Conservation (phyloP, 305 asterid genomes). For the Nicotiana rustica region DNA sequence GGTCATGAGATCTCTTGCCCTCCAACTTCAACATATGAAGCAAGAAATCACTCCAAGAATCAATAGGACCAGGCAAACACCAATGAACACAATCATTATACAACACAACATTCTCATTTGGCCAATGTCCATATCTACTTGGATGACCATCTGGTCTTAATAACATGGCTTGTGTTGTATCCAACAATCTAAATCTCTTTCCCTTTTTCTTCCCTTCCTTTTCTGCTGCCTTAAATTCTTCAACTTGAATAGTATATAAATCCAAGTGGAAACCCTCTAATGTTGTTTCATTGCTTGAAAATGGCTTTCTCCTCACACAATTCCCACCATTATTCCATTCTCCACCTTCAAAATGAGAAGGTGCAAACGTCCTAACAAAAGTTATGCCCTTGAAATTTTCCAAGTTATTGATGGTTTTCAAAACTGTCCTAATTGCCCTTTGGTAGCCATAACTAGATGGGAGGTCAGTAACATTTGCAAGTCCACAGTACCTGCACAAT, state of each 20-base stretch:
- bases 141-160: constrained; percentile 51
- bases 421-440: constrained; percentile 34
- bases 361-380: constrained; percentile 40
- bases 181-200: constrained; percentile 38
- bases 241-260: constrained; percentile 34
- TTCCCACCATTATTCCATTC: constrained; percentile 41
- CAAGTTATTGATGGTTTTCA: constrained; percentile 33
- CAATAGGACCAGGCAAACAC: constrained; percentile 62
- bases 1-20: constrained; percentile 42
- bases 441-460: constrained; percentile 36
- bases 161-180: constrained; percentile 43
- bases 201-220: constrained; percentile 39
- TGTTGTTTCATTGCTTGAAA: constrained; percentile 35
- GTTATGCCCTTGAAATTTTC: constrained; percentile 37
- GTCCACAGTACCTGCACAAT: constrained; percentile 1
- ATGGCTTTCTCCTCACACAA: constrained; percentile 38
- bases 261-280: constrained; percentile 38
- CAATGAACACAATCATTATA: constrained; percentile 55
- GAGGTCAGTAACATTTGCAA: constrained; percentile 31
- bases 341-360: constrained; percentile 45
- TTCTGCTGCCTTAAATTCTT: constrained; percentile 40
- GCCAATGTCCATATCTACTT: constrained; percentile 48
- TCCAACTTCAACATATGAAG: constrained; percentile 47
- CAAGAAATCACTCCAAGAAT: constrained; percentile 52
- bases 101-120: constrained; percentile 38